Evolutionary conservation across 2,329 filamentous ascomycete species (phyloP), one percentile per base, ranked within the genome.

Genomic region (Lasiodiplodia gonubiensis): DNA sequence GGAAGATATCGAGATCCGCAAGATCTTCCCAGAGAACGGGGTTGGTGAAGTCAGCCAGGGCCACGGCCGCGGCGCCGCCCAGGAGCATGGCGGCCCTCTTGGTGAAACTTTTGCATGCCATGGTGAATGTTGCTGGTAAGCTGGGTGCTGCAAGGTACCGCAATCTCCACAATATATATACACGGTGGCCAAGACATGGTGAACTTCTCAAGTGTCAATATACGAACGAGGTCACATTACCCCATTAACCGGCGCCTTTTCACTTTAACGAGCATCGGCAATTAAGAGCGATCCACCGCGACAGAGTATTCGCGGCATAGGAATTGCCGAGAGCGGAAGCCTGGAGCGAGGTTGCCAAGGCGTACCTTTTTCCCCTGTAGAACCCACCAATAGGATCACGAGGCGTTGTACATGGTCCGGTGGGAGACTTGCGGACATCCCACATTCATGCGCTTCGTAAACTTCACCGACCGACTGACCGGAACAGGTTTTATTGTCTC

Each of bases 1-100:
- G 80, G 70, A 85, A 82, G 18, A 88, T 78, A 70, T 88, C 86
- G 21, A 84, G 78, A 69, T 88, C 86, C 0, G 86, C 82, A 42
- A 86, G 80, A 70, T 88, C 86, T 64, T 85, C 78, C 78, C 82
- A 88, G 2, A 87, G 74, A n/a, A 87, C 77, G 0, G 85, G 86
- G 70, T 87, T 86, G 16, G 73, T 76, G 71, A 84, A 84, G 3
- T 72, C 75, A 2, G 49, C 49, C 46, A 51, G 2, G 42, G 59
- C 30, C 21, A 30, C n/a, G 27, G 46, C 23, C 27, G 59, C 23
- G 16, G 42, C 59, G 14, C 39, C n/a, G 23, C 57, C 25, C 21
- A 61, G 25, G 14, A 61, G 30, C 42, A 63, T 30, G 7, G n/a
- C 59, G 3, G 39, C 59, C 59, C 35, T 37, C 27, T 21, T 35